phyloP scores from a whole-genome alignment of 164 flowering plant genomes.

The Taxillus chinensis region DNA sequence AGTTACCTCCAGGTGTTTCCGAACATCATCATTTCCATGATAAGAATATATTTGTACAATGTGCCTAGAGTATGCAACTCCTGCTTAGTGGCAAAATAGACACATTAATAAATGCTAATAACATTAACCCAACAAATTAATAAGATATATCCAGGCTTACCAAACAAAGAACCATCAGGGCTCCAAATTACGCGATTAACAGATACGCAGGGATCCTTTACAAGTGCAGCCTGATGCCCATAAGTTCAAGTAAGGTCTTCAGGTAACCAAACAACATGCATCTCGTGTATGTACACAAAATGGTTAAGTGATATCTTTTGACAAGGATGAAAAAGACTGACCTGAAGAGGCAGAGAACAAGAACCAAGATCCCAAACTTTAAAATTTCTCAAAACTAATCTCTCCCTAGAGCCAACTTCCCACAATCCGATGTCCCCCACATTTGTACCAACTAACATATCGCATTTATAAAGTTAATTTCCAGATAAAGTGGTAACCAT shows the following conservation, averaged over 20 bases:
- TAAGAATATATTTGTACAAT: conserved; percentile 77
- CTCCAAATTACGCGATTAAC: conserved; percentile 82
- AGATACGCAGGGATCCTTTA: conserved; percentile 54
- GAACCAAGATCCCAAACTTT: conserved; percentile 72
- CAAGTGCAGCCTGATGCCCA: conserved; percentile 41
- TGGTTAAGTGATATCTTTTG: background rate
- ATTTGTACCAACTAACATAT: conserved; percentile 68
- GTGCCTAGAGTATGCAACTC: conserved; percentile 82
- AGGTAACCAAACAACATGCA: background rate
- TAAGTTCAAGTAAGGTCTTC: background rate
- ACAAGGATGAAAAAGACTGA: conserved; percentile 4
- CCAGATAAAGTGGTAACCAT: background rate
- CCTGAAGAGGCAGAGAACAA: conserved; percentile 67
- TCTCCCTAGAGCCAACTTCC: conserved; percentile 68
- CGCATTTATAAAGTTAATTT: conserved; percentile 8
- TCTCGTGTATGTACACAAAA: background rate
- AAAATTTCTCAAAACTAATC: conserved; percentile 45
- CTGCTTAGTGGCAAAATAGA: conserved; percentile 21
- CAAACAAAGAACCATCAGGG: conserved; percentile 80
- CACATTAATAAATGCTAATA: background rate
- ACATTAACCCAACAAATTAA: background rate
- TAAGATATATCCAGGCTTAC: conserved; percentile 25
- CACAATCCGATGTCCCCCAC: conserved; percentile 69
- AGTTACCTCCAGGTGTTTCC: conserved; percentile 67
- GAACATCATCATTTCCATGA: conserved; percentile 51